phyloP scores from a whole-genome alignment of 495 filamentous ascomycete species.

The Aspergillus leporis region DNA sequence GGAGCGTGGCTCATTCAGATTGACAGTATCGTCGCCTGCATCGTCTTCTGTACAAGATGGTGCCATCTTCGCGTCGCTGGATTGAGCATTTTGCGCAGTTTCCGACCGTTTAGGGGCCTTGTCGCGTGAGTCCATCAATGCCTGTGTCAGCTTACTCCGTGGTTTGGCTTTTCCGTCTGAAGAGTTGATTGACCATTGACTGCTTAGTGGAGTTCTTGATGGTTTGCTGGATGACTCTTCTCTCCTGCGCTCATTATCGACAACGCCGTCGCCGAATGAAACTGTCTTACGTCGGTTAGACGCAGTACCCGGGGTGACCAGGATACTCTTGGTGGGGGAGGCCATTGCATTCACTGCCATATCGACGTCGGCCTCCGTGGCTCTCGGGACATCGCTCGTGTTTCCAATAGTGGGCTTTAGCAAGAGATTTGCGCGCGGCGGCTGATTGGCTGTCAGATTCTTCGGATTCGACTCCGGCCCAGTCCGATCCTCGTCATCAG shows the following conservation, averaged over 20 bases:
- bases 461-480: constrained; percentile 21
- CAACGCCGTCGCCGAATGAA: constrained; percentile 75
- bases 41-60: constrained; percentile 22
- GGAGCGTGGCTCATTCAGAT: constrained; percentile 78
- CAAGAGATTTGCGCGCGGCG: constrained; percentile 24
- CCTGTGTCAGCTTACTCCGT: constrained; percentile 48
- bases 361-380: constrained; percentile 27
- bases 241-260: constrained; percentile 57
- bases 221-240: constrained; percentile 33
- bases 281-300: constrained; percentile 83
- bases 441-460: constrained; percentile 19
- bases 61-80: constrained; percentile 11
- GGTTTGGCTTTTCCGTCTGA: constrained; percentile 48
- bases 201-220: constrained; percentile 51
- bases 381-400: constrained; percentile 27
- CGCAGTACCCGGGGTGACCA: constrained; percentile 85
- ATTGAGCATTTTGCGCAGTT: constrained; percentile 15
- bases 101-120: constrained; percentile 31
- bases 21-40: constrained; percentile 64
- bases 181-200: constrained; percentile 60
- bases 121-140: constrained; percentile 46
- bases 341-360: constrained; percentile 35
- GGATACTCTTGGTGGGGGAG: constrained; percentile 77
- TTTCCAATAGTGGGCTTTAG: constrained; percentile 22
- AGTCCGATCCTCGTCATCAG: constrained; percentile 37